These are phyloP conservation scores for Cucumis variabilis DNA, from an alignment of 331 rosid species.

Conservation along the genomic window DNA sequence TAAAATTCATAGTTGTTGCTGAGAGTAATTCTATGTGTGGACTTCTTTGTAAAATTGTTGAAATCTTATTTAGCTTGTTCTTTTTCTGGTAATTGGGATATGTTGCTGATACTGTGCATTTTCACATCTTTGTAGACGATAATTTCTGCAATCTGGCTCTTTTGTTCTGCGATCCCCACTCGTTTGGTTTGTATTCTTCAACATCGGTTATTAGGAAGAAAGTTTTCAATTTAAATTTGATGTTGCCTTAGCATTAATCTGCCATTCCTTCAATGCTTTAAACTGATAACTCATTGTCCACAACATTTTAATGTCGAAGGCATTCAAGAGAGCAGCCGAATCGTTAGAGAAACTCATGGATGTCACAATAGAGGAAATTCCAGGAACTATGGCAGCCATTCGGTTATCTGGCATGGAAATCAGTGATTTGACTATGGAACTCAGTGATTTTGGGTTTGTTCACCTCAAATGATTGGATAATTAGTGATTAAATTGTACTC, in stretches of 20 bases:
- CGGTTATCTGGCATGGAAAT: slow-evolving; percentile 94
- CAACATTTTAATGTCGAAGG: slow-evolving; percentile 51
- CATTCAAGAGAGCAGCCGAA: slow-evolving; percentile 91
- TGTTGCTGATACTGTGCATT: not conserved
- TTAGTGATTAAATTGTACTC: too few relatives aligned
- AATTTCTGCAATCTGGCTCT: slow-evolving; percentile 78
- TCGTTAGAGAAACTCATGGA: slow-evolving; percentile 93
- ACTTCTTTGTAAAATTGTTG: not conserved
- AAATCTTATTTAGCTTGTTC: not conserved
- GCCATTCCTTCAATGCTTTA: not conserved
- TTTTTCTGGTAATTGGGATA: not conserved
- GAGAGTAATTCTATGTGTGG: not conserved
- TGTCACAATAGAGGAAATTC: slow-evolving; percentile 85
- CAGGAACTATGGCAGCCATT: slow-evolving; percentile 90
- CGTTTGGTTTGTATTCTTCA: slow-evolving; percentile 69
- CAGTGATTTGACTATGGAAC: slow-evolving; percentile 82
- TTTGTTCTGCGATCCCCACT: slow-evolving; percentile 86
- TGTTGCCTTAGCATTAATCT: not conserved
- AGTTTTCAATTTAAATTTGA: slow-evolving; percentile 1
- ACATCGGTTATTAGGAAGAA: not conserved
- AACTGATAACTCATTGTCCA: not conserved
- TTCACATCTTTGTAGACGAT: slow-evolving; percentile 55
- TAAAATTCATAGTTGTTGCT: not conserved
- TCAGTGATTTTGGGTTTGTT: slow-evolving; percentile 77
- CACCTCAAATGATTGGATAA: slow-evolving; percentile 9